Conservation (phyloP, 805 yeast species). For the Metahyphopichia silvanorum region DNA sequence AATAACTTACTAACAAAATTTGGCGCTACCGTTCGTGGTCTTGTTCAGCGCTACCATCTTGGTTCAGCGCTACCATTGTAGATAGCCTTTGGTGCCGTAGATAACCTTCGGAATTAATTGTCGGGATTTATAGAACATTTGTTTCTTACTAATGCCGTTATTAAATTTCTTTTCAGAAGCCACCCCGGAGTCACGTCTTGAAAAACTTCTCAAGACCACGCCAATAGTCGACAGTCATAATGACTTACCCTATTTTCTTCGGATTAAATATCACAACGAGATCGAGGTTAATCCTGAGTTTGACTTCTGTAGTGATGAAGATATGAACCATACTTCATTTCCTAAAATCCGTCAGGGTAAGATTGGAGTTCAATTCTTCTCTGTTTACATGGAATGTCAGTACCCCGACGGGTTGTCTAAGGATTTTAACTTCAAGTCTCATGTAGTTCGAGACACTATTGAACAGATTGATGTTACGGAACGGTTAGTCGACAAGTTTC, state of each 20-base stretch:
- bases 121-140: too few species aligned
- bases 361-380: constrained; percentile 50
- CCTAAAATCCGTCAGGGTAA: constrained; percentile 39
- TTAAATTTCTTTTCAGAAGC: too few species aligned
- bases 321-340: constrained; percentile 43
- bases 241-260: constrained; percentile 49
- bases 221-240: constrained; percentile 50
- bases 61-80: too few species aligned
- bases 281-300: constrained; percentile 26
- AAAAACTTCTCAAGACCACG: constrained; percentile 3
- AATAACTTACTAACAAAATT: too few species aligned
- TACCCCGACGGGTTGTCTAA: constrained; percentile 37
- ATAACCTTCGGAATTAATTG: too few species aligned
- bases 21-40: too few species aligned
- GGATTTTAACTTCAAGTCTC: constrained; percentile 43
- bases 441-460: constrained; percentile 49
- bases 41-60: too few species aligned
- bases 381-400: constrained; percentile 46
- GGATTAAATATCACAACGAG: constrained; percentile 44
- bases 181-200: constrained; percentile 1
- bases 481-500: constrained; percentile 41
- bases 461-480: constrained; percentile 53
- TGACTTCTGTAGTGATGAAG: constrained; percentile 36
- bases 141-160: too few species aligned
- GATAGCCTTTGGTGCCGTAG: too few species aligned